Evolutionary conservation across 768 basidiomycete genomes (phyloP).

Genomic region (Galerina sulciceps): DNA sequence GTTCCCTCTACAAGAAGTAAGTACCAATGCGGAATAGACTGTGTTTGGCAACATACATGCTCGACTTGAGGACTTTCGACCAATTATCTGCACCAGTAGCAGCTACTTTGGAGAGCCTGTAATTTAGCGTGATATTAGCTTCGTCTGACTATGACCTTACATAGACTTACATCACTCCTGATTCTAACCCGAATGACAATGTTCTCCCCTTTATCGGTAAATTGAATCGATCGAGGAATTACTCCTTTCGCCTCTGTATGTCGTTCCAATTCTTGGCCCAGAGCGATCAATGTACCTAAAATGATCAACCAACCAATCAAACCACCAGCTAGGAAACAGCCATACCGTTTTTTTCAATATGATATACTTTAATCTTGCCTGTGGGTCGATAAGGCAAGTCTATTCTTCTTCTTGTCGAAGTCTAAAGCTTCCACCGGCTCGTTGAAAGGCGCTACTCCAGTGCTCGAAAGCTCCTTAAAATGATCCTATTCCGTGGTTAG

Average conservation of each 20-base stretch:
- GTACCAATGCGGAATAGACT: neutral
- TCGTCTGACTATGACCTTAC: neutral
- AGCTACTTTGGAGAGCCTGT: neutral
- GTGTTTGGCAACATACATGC: slow-evolving; percentile 3
- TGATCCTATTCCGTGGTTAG: neutral
- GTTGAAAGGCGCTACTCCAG: neutral
- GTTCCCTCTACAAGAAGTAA: slow-evolving; percentile 2
- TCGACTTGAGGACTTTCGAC: slow-evolving; percentile 2
- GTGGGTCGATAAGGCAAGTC: slow-evolving; percentile 1
- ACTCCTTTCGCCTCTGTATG: neutral
- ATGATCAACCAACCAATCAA: neutral
- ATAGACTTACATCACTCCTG: slow-evolving; percentile 6
- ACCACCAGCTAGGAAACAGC: neutral
- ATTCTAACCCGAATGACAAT: slow-evolving; percentile 8
- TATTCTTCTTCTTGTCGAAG: neutral
- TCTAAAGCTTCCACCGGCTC: slow-evolving; percentile 7
- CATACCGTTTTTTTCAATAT: slow-evolving; percentile 5
- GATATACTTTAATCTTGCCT: slow-evolving; percentile 5
- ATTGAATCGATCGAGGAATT: slow-evolving; percentile 1
- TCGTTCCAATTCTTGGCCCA: neutral
- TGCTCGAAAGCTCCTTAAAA: slow-evolving; percentile 4
- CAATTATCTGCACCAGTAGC: slow-evolving; percentile 1
- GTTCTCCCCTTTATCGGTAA: slow-evolving; percentile 3
- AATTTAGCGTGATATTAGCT: neutral
- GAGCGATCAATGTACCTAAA: neutral